Evolutionary conservation across 148 eudicot genomes (phyloP).

Genomic region (Suaeda aralocaspica): DNA sequence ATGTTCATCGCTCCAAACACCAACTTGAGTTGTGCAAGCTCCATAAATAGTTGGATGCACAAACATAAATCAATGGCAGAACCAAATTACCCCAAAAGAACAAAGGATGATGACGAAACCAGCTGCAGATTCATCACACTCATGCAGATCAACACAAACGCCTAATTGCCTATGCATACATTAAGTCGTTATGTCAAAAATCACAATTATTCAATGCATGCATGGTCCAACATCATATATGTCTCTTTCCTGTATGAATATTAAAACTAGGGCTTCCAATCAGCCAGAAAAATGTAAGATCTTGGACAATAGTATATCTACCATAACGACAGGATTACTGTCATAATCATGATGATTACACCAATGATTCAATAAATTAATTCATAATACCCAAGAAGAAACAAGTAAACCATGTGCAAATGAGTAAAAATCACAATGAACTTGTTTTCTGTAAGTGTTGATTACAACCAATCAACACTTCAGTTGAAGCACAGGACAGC

Average conservation of each 20-base stretch:
- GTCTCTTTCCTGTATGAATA: background rate
- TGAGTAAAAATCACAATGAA: slow-evolving; percentile 4
- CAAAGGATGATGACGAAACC: no score
- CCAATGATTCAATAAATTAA: slow-evolving; percentile 13
- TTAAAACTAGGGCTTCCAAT: background rate
- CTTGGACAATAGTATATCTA: background rate
- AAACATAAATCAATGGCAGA: no score
- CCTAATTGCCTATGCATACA: no score
- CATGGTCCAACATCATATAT: slow-evolving; percentile 4
- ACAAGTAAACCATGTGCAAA: slow-evolving; percentile 8
- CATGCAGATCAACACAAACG: no score
- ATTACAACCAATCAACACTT: background rate
- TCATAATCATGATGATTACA: slow-evolving; percentile 17
- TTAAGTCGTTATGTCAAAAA: no score
- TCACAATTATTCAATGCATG: background rate
- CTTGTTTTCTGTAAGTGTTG: slow-evolving; percentile 4
- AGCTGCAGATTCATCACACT: no score
- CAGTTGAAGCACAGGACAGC: slow-evolving; percentile 8
- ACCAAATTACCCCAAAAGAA: no score
- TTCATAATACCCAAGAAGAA: background rate
- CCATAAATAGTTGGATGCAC: no score
- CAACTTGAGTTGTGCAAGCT: no score
- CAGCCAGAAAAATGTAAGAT: background rate
- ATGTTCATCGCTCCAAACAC: no score
- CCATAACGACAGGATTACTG: slow-evolving; percentile 12